phyloP scores from a whole-genome alignment of 2,329 filamentous ascomycete genomes.

The Lachnellula occidentalis region DNA sequence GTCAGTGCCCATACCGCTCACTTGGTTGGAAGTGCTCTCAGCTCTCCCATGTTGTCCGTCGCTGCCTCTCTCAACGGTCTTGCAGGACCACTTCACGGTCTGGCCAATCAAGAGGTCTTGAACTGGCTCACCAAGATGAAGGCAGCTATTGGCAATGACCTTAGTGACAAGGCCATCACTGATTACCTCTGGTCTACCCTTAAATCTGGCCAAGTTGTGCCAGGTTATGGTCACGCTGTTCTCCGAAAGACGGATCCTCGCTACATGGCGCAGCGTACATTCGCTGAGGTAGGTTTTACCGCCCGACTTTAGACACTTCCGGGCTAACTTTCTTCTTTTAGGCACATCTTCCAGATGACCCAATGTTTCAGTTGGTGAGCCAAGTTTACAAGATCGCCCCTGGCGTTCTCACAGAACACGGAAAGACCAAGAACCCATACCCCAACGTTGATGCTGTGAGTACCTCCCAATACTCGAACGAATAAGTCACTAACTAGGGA shows the following conservation, averaged over 20 bases:
- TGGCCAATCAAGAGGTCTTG: slow-evolving; percentile 99
- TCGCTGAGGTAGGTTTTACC: slow-evolving; percentile 48
- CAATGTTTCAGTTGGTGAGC: slow-evolving; percentile 99
- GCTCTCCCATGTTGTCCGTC: slow-evolving; percentile 94
- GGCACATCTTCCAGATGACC: slow-evolving; percentile 89
- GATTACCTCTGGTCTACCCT: slow-evolving; percentile 98
- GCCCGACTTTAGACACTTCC: not conserved
- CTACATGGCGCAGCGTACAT: slow-evolving; percentile 97
- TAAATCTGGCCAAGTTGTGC: slow-evolving; percentile 91
- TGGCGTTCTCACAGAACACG: slow-evolving; percentile 95
- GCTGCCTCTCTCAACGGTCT: slow-evolving; percentile 97
- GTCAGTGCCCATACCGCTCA: slow-evolving; percentile 98
- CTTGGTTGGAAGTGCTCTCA: slow-evolving; percentile 92
- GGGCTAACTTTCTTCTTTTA: not conserved
- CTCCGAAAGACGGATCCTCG: slow-evolving; percentile 99
- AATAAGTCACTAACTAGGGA: not conserved
- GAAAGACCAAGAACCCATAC: slow-evolving; percentile 99
- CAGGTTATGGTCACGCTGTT: slow-evolving; percentile 97
- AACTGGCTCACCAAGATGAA: slow-evolving; percentile 99
- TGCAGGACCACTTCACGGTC: slow-evolving; percentile 94
- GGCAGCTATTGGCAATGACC: slow-evolving; percentile 85
- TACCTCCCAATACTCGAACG: not conserved
- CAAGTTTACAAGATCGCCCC: slow-evolving; percentile 99
- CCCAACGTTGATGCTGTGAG: slow-evolving; percentile 84
- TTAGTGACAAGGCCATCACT: slow-evolving; percentile 93